These are phyloP conservation scores for Stephania yunnanensis DNA, from an alignment of 164 flowering plant species.

Conservation along the genomic window DNA sequence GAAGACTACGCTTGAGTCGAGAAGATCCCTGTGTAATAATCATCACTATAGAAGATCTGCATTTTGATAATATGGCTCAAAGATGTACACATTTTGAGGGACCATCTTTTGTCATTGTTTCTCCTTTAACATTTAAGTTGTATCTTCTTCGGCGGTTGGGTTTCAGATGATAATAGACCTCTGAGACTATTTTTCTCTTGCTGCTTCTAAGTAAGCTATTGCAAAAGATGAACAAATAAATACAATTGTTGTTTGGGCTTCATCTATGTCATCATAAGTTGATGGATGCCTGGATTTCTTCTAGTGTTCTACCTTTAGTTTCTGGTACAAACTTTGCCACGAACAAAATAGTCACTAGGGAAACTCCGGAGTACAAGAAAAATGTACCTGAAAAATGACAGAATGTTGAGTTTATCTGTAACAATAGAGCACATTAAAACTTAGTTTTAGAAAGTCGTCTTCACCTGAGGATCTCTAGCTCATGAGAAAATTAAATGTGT, in stretches of 20 bases:
- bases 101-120: background rate
- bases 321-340: slow-evolving; percentile 34
- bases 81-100: background rate
- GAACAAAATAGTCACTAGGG: slow-evolving; percentile 21
- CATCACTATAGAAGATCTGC: background rate
- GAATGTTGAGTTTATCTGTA: background rate
- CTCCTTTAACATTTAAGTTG: background rate
- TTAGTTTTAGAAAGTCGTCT: background rate
- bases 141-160: background rate
- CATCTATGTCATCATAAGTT: slow-evolving; percentile 1
- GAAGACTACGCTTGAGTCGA: background rate
- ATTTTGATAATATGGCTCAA: background rate
- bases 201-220: background rate
- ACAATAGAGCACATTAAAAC: background rate
- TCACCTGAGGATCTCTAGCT: slow-evolving; percentile 22
- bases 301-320: slow-evolving; percentile 32
- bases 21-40: background rate
- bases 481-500: slow-evolving; percentile 25
- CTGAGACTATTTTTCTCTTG: background rate
- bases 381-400: slow-evolving; percentile 25
- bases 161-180: background rate
- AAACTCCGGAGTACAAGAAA: slow-evolving; percentile 24
- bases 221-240: no score
- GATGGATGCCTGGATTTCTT: slow-evolving; percentile 33
- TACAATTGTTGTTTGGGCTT: background rate